Evolutionary conservation across 2,329 filamentous ascomycete genomes (phyloP).

Genomic region (Simplicillium sp.): DNA sequence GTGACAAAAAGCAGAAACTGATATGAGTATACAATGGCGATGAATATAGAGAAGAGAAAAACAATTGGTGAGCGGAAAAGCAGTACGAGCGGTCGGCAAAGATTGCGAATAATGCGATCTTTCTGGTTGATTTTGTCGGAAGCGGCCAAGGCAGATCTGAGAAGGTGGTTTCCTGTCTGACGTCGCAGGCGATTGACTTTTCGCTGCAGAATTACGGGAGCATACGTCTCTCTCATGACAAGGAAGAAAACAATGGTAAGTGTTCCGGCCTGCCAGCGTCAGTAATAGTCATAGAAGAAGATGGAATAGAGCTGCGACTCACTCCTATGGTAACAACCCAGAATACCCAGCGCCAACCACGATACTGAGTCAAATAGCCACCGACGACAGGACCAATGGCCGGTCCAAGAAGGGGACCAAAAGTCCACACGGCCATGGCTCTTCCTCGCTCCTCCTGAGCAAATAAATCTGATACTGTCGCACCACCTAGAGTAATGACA

Average conservation of each 20-base stretch:
- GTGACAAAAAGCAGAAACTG: constrained; percentile 26
- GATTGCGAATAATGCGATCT: constrained; percentile 39
- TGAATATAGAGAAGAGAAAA: constrained; percentile 40
- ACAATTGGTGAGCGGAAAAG: constrained; percentile 44
- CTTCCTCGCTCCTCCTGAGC: constrained; percentile 37
- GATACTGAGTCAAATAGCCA: constrained; percentile 20
- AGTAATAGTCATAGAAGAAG: background rate
- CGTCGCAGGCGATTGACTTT: constrained; percentile 27
- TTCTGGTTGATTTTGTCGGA: constrained; percentile 11
- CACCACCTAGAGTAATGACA: background rate
- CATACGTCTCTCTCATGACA: constrained; percentile 30
- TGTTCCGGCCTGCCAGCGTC: constrained; percentile 10
- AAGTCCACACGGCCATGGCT: constrained; percentile 34
- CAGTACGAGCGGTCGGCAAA: constrained; percentile 40
- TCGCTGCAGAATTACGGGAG: constrained; percentile 25
- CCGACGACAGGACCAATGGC: constrained; percentile 27
- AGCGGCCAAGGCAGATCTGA: constrained; percentile 28
- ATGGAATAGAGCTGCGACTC: background rate
- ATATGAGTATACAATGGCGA: constrained; percentile 46
- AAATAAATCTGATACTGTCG: constrained; percentile 36
- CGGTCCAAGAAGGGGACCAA: constrained; percentile 26
- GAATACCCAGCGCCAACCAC: constrained; percentile 30
- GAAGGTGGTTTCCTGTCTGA: constrained; percentile 33
- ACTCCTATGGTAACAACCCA: constrained; percentile 22
- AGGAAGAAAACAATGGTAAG: constrained; percentile 19